Evolutionary conservation across 2,329 filamentous ascomycete genomes (phyloP).

Genomic region (Ascomycota sp.): DNA sequence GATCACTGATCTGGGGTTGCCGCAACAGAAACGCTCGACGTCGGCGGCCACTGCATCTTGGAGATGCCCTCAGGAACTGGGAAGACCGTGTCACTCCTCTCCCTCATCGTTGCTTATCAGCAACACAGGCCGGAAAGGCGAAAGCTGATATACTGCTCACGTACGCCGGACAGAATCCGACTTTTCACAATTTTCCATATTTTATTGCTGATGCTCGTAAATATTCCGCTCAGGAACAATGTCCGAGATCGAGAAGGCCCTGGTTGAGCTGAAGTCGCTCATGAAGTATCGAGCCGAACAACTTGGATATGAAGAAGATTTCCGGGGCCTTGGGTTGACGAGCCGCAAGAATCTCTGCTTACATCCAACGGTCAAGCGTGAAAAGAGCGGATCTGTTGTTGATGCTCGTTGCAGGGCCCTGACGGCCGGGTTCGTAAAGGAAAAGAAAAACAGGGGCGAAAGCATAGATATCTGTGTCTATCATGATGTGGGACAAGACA

Average conservation of each 20-base stretch:
- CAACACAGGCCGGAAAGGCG: slow-evolving; percentile 80
- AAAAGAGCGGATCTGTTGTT: slow-evolving; percentile 86
- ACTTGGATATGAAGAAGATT: slow-evolving; percentile 81
- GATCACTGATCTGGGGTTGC: neutral
- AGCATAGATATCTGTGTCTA: slow-evolving; percentile 89
- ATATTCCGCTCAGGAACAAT: slow-evolving; percentile 45
- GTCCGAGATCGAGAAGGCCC: slow-evolving; percentile 97
- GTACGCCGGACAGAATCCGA: slow-evolving; percentile 16
- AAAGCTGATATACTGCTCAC: slow-evolving; percentile 96
- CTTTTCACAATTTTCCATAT: too few species aligned
- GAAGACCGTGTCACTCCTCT: slow-evolving; percentile 88
- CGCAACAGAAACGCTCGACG: slow-evolving; percentile 57
- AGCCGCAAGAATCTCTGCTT: slow-evolving; percentile 95
- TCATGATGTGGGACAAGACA: slow-evolving; percentile 49
- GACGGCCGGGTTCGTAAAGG: slow-evolving; percentile 91
- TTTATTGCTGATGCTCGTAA: neutral
- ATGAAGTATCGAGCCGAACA: slow-evolving; percentile 90
- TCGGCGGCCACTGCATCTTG: slow-evolving; percentile 81
- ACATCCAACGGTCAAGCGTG: slow-evolving; percentile 84
- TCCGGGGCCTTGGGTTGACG: slow-evolving; percentile 75
- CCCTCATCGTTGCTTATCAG: slow-evolving; percentile 91
- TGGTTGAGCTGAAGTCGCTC: slow-evolving; percentile 73
- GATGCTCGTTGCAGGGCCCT: slow-evolving; percentile 91
- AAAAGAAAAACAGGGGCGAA: slow-evolving; percentile 90
- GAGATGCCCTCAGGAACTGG: slow-evolving; percentile 99